Base-by-base conservation (phyloP, 176 grass and related monocot species). In the Paspalum vaginatum region DNA sequence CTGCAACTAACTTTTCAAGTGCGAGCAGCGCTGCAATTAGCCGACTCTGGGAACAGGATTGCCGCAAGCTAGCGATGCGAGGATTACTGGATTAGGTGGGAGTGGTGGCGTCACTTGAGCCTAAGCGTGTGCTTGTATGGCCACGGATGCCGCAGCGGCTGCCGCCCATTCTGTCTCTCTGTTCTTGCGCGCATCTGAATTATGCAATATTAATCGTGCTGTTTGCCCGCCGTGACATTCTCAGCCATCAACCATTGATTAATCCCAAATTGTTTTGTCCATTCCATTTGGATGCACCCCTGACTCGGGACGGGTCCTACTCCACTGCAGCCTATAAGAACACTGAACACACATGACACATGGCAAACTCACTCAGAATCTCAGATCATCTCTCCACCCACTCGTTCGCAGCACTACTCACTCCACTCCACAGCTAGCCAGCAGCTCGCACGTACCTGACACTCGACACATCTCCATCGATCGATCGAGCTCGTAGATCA, bases 191-290 rank as follows among this genome's bases (percentile, higher is more conserved):
- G 9, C 58, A 63, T 63, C 59, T 77, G 22, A n/a, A 49, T 77
- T 63, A n/a, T 5, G 15, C 18, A 18, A 26, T 26, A 46, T 14
- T 46, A 77, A 47, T 62, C 17, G 22, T 47, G 27, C 15, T 32
- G 20, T 2, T 32, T 76, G 74, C 42, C 22, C 57, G 56, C 57
- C 74, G 18, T 61, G 57, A 2, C 74, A 77, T 62, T 62, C 57
- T 76, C 57, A 77, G 43, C 74, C 57, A 62, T 48, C 56, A 75
- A 75, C 54, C n/a, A 26, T 25, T 73, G 49, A 73, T 73, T 73
- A 73, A 40, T 13, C 25, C 50, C 1, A 26, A 49, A 40, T 3
- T 9, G 11, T 6, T 55, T 21, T 8, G 70, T 73, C 48, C 69
- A 27, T 70, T 8, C n/a, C n/a, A n/a, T n/a, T n/a, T n/a, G 5